These are phyloP conservation scores for Areca catechu DNA, from an alignment of 176 grass and related monocot species.

Conservation along the genomic window DNA sequence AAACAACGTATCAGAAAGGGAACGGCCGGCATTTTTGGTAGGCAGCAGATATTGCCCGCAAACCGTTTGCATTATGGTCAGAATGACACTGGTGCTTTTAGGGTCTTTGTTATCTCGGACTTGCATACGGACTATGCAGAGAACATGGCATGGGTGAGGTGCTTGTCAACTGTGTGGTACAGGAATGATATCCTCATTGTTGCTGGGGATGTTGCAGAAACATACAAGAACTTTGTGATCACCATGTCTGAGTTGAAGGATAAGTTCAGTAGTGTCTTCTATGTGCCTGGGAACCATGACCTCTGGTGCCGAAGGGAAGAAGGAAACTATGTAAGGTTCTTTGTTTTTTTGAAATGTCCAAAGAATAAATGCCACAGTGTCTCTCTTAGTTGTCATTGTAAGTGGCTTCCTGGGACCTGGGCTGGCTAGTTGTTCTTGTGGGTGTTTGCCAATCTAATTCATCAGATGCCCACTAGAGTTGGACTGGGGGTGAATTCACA, in stretches of 20 bases:
- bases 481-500: too few relatives aligned
- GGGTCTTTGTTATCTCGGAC: conserved; percentile 86
- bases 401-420: too few relatives aligned
- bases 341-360: not conserved
- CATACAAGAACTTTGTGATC: conserved; percentile 47
- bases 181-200: conserved; percentile 67
- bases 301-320: conserved; percentile 76
- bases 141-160: conserved; percentile 95
- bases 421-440: too few relatives aligned
- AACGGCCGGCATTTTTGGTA: not conserved
- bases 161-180: conserved; percentile 34
- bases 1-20: conserved; percentile 1
- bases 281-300: conserved; percentile 89
- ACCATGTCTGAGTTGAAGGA: conserved; percentile 65
- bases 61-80: conserved; percentile 25
- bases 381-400: too few relatives aligned
- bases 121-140: conserved; percentile 82
- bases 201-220: conserved; percentile 85
- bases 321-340: conserved; percentile 48
- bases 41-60: conserved; percentile 20
- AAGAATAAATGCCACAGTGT: too few relatives aligned
- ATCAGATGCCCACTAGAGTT: too few relatives aligned
- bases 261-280: conserved; percentile 60
- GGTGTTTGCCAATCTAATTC: too few relatives aligned
- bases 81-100: conserved; percentile 17